These are phyloP conservation scores for Pythium aquatile DNA, from an alignment of 352 stramenopile genomes.

Conservation along the genomic window DNA sequence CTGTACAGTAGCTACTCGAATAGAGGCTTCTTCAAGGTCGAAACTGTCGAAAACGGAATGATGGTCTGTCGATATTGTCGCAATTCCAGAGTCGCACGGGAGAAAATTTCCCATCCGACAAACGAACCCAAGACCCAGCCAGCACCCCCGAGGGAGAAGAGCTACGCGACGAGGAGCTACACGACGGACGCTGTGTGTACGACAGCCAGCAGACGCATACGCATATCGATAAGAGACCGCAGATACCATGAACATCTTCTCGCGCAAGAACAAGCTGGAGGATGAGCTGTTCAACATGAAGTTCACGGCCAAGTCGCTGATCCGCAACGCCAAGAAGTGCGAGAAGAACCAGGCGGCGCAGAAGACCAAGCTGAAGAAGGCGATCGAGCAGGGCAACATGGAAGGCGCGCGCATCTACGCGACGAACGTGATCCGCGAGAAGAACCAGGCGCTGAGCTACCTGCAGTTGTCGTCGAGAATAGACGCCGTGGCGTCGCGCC, in stretches of 20 bases:
- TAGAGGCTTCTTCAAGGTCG: conserved; percentile 17
- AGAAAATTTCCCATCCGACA: conserved; percentile 7
- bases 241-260: conserved; percentile 81
- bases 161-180: not conserved
- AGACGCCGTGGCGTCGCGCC: conserved; percentile 93
- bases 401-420: conserved; percentile 98
- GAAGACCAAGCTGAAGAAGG: conserved; percentile 97
- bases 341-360: conserved; percentile 96
- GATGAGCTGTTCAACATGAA: conserved; percentile 91
- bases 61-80: conserved; percentile 17
- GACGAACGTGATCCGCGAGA: conserved; percentile 86
- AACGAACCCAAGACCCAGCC: conserved; percentile 10
- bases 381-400: conserved; percentile 95
- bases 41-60: conserved; percentile 19
- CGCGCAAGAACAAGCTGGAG: conserved; percentile 80
- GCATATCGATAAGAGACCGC: not conserved
- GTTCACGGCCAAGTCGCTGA: conserved; percentile 87
- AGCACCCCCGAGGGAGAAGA: not conserved
- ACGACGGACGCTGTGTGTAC: not conserved
- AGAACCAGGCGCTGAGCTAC: conserved; percentile 93
- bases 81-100: conserved; percentile 11
- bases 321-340: conserved; percentile 95
- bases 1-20: not conserved
- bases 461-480: conserved; percentile 94
- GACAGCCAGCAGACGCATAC: not conserved